These are phyloP conservation scores for Rhynchosporium secalis DNA, from an alignment of 2,329 filamentous ascomycete genomes.

Conservation along the genomic window DNA sequence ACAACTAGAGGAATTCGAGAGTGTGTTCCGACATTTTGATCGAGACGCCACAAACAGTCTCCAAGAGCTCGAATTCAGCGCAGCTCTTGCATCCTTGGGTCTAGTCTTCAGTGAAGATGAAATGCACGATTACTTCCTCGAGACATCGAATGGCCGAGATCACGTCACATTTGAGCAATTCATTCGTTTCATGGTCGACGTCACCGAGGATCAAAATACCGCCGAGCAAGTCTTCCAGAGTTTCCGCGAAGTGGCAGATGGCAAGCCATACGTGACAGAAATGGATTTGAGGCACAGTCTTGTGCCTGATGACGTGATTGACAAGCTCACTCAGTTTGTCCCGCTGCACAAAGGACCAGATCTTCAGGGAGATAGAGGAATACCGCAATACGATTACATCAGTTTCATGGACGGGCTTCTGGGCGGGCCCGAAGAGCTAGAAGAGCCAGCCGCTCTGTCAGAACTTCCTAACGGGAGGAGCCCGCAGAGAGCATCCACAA, in stretches of 20 bases:
- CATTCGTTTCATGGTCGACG: conserved; percentile 98
- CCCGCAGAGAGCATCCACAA: conserved; percentile 21
- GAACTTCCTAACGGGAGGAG: conserved; percentile 36
- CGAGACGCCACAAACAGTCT: conserved; percentile 87
- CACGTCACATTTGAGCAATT: conserved; percentile 97
- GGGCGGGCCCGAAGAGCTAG: conserved; percentile 29
- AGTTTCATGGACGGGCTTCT: conserved; percentile 93
- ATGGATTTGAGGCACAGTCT: conserved; percentile 93
- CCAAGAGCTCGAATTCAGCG: conserved; percentile 92
- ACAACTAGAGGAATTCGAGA: conserved; percentile 97
- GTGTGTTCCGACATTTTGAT: conserved; percentile 97
- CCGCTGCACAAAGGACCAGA: conserved; percentile 82
- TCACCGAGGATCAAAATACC: conserved; percentile 98
- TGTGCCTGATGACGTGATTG: conserved; percentile 95
- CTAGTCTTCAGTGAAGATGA: conserved; percentile 96
- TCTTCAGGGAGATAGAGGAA: conserved; percentile 77
- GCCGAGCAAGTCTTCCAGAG: conserved; percentile 98
- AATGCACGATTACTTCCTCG: conserved; percentile 93
- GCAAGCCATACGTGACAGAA: conserved; percentile 98
- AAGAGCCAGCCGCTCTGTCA: conserved; percentile 25
- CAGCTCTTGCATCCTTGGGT: conserved; percentile 89
- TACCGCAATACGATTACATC: conserved; percentile 94
- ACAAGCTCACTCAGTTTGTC: conserved; percentile 85
- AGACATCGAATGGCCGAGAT: conserved; percentile 76
- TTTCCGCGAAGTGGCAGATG: conserved; percentile 95